Evolutionary conservation across 805 yeast species (phyloP), one percentile per base, ranked within the genome.

Genomic region (Wickerhamiella allomyrinae): DNA sequence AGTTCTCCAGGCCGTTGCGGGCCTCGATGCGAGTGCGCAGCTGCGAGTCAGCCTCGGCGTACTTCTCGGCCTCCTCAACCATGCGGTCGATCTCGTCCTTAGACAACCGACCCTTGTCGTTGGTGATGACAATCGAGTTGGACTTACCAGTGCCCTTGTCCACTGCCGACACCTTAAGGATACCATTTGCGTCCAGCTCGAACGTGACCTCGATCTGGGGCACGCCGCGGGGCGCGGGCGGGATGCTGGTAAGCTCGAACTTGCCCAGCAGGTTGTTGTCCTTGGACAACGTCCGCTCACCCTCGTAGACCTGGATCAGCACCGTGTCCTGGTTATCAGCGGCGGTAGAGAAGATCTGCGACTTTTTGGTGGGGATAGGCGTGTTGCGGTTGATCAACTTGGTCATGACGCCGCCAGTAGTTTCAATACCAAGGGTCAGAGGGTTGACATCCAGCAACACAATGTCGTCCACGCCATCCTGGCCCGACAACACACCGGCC

Each of bases 401-500:
- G 53, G 95, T 86, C 96, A 86, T 86, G 52, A 86, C 93, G 67
- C 95, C 95, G 63, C 96, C 95, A 42, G 94, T 80, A 54, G 95
- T 87, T 70, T 86, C 95, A 62, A 86, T 87, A 73, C 96, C 96
- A 51, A 86, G 66, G 42, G 96, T 86, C 61, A 86, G 76, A 57
- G 96, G 94, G 57, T 87, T 84, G 49, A 86, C 95, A 68, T 86
- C 96, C 58, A 87, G 74, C 59, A 86, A 71, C 50, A 89, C 89
- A 56, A 81, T 78, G 60, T 81, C 91, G 57, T 81, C 93, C 49
- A 78, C 91, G 64, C 93, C 91, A 57, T 80, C 86, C 67, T 87
- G 95, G 66, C 97, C 97, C 43, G 94, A 77, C 52, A 89, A 71
- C 55, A 89, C 93, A 71, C 97, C 97, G 45, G 95, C 97, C 72